Conservation (phyloP, 306 rosid genomes). For the Glycyrrhiza uralensis region DNA sequence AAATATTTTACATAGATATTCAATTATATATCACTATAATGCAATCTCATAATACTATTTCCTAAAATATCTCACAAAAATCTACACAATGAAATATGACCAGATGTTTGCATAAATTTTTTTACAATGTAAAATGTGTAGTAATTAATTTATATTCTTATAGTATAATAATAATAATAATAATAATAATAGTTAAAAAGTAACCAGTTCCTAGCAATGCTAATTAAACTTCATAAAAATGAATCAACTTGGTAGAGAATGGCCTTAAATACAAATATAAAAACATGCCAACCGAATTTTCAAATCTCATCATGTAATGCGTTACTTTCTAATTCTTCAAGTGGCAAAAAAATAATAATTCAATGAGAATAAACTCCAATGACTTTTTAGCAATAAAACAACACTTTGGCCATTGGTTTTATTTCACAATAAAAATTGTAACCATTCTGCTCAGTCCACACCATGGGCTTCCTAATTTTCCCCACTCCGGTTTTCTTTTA, state of each 20-base stretch:
- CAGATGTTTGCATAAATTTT: no score
- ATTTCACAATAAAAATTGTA: background rate
- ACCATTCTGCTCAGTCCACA: background rate
- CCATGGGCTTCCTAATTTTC: slow-evolving; percentile 16
- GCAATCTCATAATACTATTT: no score
- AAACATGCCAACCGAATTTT: background rate
- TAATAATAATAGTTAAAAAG: background rate
- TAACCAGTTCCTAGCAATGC: background rate
- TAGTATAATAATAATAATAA: no score
- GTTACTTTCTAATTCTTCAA: slow-evolving; percentile 11
- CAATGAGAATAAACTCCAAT: background rate
- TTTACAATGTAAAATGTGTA: no score
- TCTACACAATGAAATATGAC: no score
- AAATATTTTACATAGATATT: no score
- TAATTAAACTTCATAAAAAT: background rate
- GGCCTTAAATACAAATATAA: background rate
- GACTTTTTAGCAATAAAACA: background rate
- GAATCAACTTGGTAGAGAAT: background rate
- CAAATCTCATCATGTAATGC: background rate
- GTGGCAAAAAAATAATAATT: background rate
- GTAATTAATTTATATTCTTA: no score
- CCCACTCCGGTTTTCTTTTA: background rate
- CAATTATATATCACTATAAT: no score
- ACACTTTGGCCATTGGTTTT: slow-evolving; percentile 28
- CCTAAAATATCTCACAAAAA: no score